Evolutionary conservation across 495 filamentous ascomycete species (phyloP), one percentile per base, ranked within the genome.

Genomic region (Penicillium macrosclerotiorum): DNA sequence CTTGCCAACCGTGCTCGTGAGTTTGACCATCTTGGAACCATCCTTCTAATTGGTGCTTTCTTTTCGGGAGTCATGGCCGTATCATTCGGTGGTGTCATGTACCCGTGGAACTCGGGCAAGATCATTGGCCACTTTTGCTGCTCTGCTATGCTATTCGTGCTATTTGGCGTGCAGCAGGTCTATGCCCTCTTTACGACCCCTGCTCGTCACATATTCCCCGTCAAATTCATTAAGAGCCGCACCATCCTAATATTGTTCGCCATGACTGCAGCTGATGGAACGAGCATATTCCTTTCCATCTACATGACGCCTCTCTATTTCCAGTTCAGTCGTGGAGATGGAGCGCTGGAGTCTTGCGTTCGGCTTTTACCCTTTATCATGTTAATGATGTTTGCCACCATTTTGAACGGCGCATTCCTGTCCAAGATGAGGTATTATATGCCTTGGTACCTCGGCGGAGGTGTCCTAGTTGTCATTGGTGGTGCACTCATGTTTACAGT

Each of bases 271-370:
- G 62, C 64, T 2, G 68, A 25, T 8, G 33, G 37, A 4, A 20
- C 30, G 7, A 20, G 39, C 0, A 46, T 64, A 24, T 75, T 68
- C 34, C 36, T 74, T n/a, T 41, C 64, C 0, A 60, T 79, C 19
- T 80, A 80, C 52, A 79, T 76, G 37, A 58, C 78, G 14, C 74
- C 73, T 8, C 49, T 80, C 11, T 74, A 65, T 51, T 76, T 78
- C 42, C 60, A 72, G 26, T 78, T 77, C 45, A 57, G 62, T 3
- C 51, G 48, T n/a, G 72, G 67, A 8, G 62, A 72, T 20, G 43
- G 37, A 7, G 61, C 68, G 1, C 52, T 75, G 5, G 32, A 64
- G 16, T 58, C 70, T 1, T 74, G 69, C 0, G 62, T 70, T 3
- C 63, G 73, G 2, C 56, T 77, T 0, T 45, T 61, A 8, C 58